Base-by-base conservation (phyloP, 2,329 filamentous ascomycete species). In the Aspergillus hortae region DNA sequence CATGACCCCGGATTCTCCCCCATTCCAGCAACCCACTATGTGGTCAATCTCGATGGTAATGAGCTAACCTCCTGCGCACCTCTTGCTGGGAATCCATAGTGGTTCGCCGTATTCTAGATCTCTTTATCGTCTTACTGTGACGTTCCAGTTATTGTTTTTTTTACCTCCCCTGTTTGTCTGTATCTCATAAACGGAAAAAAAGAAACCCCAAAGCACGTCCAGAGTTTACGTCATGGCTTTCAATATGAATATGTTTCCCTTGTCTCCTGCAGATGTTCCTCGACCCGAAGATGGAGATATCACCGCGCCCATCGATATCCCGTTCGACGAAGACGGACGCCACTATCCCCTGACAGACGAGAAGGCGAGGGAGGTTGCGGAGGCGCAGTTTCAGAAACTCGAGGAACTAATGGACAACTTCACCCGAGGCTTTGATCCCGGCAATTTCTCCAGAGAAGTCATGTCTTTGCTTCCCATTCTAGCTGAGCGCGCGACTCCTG, bases 401-500 rank as follows among this genome's bases (percentile, higher is more conserved):
- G 55, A 56, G 4, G 43, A 52, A 11, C 12, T 59, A 47, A 55
- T 58, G 36, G 44, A 38, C 17, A 46, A 54, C 6, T 56, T 62
- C 35, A 56, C 61, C 23, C 55, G 49, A 42, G 61, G 60, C 4
- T 62, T 61, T 38, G 58, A 63, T 36, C 57, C 59, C 4, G 46
- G 50, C 17, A 42, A 44, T 11, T 61, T 63, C 47, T 27, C 36
- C 12, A 33, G 44, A n/a, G 46, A 57, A 19, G 49, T 62, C 21
- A 49, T 41, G 19, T 33, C 40, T 4, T 46, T 25, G 14, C 48
- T 59, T 25, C 54, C 56, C 1, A 35, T 19, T 6, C 15, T 62
- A 6, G 23, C 35, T 1, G 36, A 51, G 4, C 40, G 48, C 25
- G 45, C 57, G 4, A 53, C 59, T 17, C 61, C 64, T 1, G 61